Base-by-base conservation (phyloP, 2,329 filamentous ascomycete species). In the Reticulascus tulasneorum region DNA sequence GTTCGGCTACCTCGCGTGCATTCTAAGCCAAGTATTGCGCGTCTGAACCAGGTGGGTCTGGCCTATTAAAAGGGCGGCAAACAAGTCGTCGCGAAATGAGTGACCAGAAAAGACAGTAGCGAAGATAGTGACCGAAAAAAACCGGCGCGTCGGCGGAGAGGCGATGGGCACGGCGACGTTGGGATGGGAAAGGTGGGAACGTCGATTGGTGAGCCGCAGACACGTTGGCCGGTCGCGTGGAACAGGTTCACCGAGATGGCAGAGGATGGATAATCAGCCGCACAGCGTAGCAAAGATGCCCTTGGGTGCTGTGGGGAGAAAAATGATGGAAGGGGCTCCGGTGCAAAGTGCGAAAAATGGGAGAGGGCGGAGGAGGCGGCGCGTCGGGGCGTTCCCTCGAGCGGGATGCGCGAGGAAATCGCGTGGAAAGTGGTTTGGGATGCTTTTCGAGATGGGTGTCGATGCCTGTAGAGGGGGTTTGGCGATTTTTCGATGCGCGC, bases 401-500 rank as follows among this genome's bases (percentile, higher is more conserved):
- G 61, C 54, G 55, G 51, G 52, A 60, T 58, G 63, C 60, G 67
- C 62, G 63, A 67, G 58, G 60, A 67, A 72, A 67, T 67, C 66
- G 73, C 70, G 72, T 73, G 66, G 63, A 65, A 69, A 66, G 63
- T 62, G 63, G 64, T 65, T 63, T 64, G 67, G 62, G 66, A 63
- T 63, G 63, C 59, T 60, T 67, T 64, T 69, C 60, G 59, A 63
- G 72, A 77, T 76, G 71, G 66, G 59, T 64, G 63, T 70, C 63
- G 73, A 77, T 77, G 72, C 62, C 69, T 71, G 69, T 67, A 66
- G 66, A 69, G 67, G 68, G 62, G 70, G 69, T 71, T 66, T 69
- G 70, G 71, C 67, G 73, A 75, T 74, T 71, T 74, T 74, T 54
- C 50, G 71, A 77, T 77, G 73, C 73, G 73, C 72, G 73, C 69